Evolutionary conservation across 768 basidiomycete species (phyloP), one percentile per base, ranked within the genome.

Genomic region (Termitomyces sp.): DNA sequence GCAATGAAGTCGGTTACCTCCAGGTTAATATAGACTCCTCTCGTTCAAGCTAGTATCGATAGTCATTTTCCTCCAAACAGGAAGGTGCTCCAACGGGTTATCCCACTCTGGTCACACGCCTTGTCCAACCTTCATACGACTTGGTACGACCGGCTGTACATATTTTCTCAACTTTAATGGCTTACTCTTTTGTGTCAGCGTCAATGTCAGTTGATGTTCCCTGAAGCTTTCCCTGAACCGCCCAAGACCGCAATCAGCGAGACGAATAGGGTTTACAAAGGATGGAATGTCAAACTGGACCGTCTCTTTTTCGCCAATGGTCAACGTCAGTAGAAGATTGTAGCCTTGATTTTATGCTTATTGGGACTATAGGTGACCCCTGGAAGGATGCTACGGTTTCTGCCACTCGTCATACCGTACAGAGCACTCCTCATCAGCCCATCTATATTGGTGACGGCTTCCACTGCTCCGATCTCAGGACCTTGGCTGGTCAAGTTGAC

Each of bases 321-420:
- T 46, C 73, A 75, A 51, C 83, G 87, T 88, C 62, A 62, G 85
- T 78, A 16, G 54, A 3, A 35, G 13, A 22, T 38, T 36, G 35
- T 16, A 14, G 14, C 35, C 11, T 28, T n/a, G 18, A 20, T 20
- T 47, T 32, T 22, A 16, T n/a, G 26, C 14, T 24, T 30, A 48
- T 43, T 64, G 36, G 55, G 32, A 28, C 22, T 35, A 43, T 33
- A 88, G 87, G 85, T 45, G 87, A 90, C 63, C 87, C 88, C 18
- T 90, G 87, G 87, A 77, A 81, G 51, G 83, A 85, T 54, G 80
- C 83, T 6, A 89, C 87, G 0, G 74, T 88, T 5, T 88, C 87
- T 3, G 81, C 87, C 0, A 76, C 80, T 24, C 74, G 74, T 13
- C 72, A 77, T 20, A 59, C 68, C 56, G 72, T 79, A 52, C 41